phyloP scores from a whole-genome alignment of 2,329 filamentous ascomycete species.

The Knoxdaviesia capensis region DNA sequence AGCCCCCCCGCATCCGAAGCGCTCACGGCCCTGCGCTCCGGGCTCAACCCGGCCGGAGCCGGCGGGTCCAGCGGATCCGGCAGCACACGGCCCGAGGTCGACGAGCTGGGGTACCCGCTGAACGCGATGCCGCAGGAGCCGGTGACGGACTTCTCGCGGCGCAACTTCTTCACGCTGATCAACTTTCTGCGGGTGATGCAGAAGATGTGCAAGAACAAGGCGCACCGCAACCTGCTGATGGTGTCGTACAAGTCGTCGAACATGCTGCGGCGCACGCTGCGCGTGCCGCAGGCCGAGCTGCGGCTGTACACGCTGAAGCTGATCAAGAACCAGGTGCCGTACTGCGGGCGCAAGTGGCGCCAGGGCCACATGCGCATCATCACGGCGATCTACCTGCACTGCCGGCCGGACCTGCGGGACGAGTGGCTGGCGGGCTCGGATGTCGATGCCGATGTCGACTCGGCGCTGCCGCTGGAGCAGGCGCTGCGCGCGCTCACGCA shows the following conservation, averaged over 20 bases:
- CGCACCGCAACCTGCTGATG: slow-evolving; percentile 80
- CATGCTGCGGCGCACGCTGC: slow-evolving; percentile 78
- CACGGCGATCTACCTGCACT: slow-evolving; percentile 88
- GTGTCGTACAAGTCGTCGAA: slow-evolving; percentile 91
- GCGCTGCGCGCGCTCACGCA: slow-evolving; percentile 75
- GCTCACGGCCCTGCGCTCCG: background rate
- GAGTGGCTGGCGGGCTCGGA: slow-evolving; percentile 88
- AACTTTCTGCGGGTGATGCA: slow-evolving; percentile 94
- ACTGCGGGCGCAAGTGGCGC: slow-evolving; percentile 94
- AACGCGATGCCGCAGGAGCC: slow-evolving; percentile 45
- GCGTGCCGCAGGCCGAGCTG: slow-evolving; percentile 71
- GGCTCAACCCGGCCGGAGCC: background rate
- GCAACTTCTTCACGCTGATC: slow-evolving; percentile 88
- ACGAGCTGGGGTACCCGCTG: slow-evolving; percentile 71
- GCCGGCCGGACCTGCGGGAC: slow-evolving; percentile 76
- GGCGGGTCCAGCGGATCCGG: background rate
- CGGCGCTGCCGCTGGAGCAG: slow-evolving; percentile 80
- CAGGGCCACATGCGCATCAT: slow-evolving; percentile 98
- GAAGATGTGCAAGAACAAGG: slow-evolving; percentile 90
- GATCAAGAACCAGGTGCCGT: slow-evolving; percentile 96
- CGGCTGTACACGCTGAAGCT: slow-evolving; percentile 91
- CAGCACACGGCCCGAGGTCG: slow-evolving; percentile 38
- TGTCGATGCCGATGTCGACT: slow-evolving; percentile 84
- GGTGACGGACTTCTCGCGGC: slow-evolving; percentile 77
- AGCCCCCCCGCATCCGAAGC: background rate